Evolutionary conservation across 108 stramenopile species (phyloP).

Genomic region (Seminavis robusta): DNA sequence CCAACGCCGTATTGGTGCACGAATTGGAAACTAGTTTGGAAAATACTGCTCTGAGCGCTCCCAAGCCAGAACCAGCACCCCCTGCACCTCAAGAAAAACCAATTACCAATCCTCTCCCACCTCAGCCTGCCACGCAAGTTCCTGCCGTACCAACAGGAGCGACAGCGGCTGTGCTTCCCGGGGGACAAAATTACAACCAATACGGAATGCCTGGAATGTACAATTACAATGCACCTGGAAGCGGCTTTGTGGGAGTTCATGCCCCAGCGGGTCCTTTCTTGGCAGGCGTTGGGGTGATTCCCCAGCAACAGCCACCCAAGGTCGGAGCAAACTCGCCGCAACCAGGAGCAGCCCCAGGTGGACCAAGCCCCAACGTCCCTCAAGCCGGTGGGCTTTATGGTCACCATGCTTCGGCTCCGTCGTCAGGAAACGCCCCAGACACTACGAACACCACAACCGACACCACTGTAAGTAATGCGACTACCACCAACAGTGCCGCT

Average conservation of each 20-base stretch:
- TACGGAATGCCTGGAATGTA: slow-evolving; percentile 67
- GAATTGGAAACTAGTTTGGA: slow-evolving; percentile 84
- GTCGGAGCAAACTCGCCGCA: slow-evolving; percentile 13
- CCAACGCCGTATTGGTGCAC: slow-evolving; percentile 74
- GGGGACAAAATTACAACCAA: slow-evolving; percentile 53
- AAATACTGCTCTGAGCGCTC: slow-evolving; percentile 39
- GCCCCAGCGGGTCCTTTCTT: slow-evolving; percentile 26
- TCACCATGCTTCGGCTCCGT: slow-evolving; percentile 10
- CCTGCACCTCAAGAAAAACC: slow-evolving; percentile 1
- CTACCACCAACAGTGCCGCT: slow-evolving; percentile 22
- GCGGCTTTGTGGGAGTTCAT: slow-evolving; percentile 25
- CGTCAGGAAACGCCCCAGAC: slow-evolving; percentile 18
- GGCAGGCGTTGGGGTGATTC: slow-evolving; percentile 18
- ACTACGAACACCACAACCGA: slow-evolving; percentile 17
- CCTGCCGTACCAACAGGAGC: slow-evolving; percentile 34
- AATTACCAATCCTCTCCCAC: slow-evolving; percentile 4
- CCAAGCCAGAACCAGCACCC: slow-evolving; percentile 2
- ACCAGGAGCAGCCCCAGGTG: slow-evolving; percentile 16
- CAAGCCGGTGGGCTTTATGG: slow-evolving; percentile 45
- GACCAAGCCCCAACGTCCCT: slow-evolving; percentile 28
- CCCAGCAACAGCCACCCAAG: slow-evolving; percentile 22
- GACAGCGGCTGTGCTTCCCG: too few relatives aligned
- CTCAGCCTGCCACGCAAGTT: slow-evolving; percentile 24
- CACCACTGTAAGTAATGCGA: slow-evolving; percentile 23
- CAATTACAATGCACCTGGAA: slow-evolving; percentile 45